These are phyloP conservation scores for Paecilomyces formosus DNA, from an alignment of 2,329 filamentous ascomycete genomes.

Conservation along the genomic window DNA sequence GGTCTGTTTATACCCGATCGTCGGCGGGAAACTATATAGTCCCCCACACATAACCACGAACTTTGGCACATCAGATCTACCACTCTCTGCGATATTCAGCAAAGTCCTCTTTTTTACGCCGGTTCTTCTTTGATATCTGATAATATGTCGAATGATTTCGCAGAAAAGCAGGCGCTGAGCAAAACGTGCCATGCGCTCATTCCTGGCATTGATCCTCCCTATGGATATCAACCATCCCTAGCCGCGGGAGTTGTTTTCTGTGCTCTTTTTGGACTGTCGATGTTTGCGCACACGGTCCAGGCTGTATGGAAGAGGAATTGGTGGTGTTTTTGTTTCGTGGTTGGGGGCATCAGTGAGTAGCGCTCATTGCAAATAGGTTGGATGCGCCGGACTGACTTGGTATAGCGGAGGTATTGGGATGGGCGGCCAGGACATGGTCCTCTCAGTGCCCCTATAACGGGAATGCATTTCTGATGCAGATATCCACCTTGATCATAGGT, in stretches of 20 bases:
- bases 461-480: constrained; percentile 45
- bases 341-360: constrained; percentile 28
- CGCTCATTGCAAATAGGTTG: not conserved
- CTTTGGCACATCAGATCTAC: not conserved
- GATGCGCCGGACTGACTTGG: not conserved
- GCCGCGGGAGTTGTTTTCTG: constrained; percentile 27
- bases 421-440: constrained; percentile 44
- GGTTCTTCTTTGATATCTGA: not conserved
- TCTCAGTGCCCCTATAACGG: constrained; percentile 43
- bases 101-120: not conserved
- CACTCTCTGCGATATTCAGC: not conserved
- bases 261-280: constrained; percentile 26
- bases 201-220: constrained; percentile 16
- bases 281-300: constrained; percentile 27
- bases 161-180: constrained; percentile 4
- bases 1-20: not conserved
- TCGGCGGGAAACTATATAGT: not conserved
- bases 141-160: not conserved
- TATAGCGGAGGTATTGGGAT: constrained; percentile 39
- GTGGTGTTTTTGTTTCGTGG: constrained; percentile 30
- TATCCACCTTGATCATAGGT: constrained; percentile 36
- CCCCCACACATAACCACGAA: not conserved
- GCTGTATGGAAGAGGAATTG: constrained; percentile 29
- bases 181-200: constrained; percentile 19
- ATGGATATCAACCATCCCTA: constrained; percentile 27